phyloP scores from a whole-genome alignment of 1,284 basidiomycete species.

The Sporisorium sorghi region DNA sequence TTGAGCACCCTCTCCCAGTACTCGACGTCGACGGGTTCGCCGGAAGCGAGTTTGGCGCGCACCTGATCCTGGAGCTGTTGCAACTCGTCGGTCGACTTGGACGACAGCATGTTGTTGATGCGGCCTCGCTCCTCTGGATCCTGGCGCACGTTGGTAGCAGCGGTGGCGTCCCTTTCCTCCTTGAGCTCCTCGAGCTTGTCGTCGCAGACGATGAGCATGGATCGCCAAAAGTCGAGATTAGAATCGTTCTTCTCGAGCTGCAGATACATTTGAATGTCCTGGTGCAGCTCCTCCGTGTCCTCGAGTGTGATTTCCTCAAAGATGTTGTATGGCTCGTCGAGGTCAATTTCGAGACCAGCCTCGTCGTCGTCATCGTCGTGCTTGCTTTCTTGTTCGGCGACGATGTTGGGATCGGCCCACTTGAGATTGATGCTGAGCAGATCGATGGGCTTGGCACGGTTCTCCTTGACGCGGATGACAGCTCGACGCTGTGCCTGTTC shows the following conservation, averaged over 20 bases:
- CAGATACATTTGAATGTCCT: slow-evolving; percentile 93
- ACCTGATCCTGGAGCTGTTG: slow-evolving; percentile 85
- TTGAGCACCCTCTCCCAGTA: slow-evolving; percentile 96
- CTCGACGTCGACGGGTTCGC: slow-evolving; percentile 94
- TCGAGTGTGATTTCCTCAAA: slow-evolving; percentile 89
- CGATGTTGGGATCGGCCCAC: slow-evolving; percentile 76
- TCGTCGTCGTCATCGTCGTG: slow-evolving; percentile 80
- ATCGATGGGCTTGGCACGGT: slow-evolving; percentile 76
- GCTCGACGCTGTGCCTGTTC: slow-evolving; percentile 92
- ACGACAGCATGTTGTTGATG: slow-evolving; percentile 62
- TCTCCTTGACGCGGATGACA: slow-evolving; percentile 92
- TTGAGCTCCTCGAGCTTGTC: slow-evolving; percentile 80
- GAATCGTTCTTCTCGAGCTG: slow-evolving; percentile 83
- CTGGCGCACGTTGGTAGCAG: slow-evolving; percentile 73
- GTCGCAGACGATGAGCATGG: slow-evolving; percentile 96
- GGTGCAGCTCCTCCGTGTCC: slow-evolving; percentile 91
- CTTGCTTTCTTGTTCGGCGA: slow-evolving; percentile 89
- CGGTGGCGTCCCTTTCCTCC: slow-evolving; percentile 63
- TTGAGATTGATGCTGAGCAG: slow-evolving; percentile 65
- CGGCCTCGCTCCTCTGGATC: slow-evolving; percentile 60
- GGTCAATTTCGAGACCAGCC: slow-evolving; percentile 92
- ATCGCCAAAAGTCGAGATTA: slow-evolving; percentile 98
- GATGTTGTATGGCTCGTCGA: slow-evolving; percentile 97
- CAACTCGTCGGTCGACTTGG: slow-evolving; percentile 76
- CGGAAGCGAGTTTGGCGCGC: slow-evolving; percentile 86